These are phyloP conservation scores for Cinnamomum micranthum DNA, from an alignment of 164 flowering plant genomes.

Conservation along the genomic window DNA sequence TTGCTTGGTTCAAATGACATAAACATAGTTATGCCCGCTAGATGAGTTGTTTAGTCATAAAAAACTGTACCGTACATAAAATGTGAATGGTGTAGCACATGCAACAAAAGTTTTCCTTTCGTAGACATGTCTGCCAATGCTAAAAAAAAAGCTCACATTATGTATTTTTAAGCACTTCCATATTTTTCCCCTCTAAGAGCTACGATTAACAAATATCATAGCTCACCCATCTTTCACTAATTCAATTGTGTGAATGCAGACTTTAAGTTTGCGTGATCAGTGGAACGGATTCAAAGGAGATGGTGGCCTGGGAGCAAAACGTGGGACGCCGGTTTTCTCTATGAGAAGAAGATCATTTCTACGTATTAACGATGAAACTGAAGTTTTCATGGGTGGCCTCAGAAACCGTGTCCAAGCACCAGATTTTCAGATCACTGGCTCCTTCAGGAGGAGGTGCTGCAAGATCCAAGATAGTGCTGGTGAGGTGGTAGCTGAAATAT, in stretches of 20 bases:
- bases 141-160: no score
- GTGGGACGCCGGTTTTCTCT: conserved; percentile 30
- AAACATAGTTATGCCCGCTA: no score
- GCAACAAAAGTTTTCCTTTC: no score
- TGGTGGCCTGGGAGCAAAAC: conserved; percentile 2
- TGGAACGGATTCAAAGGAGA: conserved; percentile 56
- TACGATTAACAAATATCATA: no score
- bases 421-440: conserved; percentile 46
- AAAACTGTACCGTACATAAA: no score
- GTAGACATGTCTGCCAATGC: no score
- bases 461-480: conserved; percentile 29
- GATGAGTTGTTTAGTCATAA: no score
- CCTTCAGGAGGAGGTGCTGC: conserved; percentile 41
- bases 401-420: conserved; percentile 8
- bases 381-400: conserved; percentile 27
- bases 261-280: conserved; percentile 42
- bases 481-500: conserved; percentile 39
- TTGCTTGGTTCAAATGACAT: no score
- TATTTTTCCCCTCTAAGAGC: no score
- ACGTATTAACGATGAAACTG: conserved; percentile 24
- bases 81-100: no score
- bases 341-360: conserved; percentile 33
- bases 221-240: no score
- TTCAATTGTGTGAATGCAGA: conserved; percentile 19
- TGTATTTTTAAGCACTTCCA: no score